Base-by-base conservation (phyloP, 2,329 filamentous ascomycete genomes). In the Pseudocercospora pini-densiflorae region DNA sequence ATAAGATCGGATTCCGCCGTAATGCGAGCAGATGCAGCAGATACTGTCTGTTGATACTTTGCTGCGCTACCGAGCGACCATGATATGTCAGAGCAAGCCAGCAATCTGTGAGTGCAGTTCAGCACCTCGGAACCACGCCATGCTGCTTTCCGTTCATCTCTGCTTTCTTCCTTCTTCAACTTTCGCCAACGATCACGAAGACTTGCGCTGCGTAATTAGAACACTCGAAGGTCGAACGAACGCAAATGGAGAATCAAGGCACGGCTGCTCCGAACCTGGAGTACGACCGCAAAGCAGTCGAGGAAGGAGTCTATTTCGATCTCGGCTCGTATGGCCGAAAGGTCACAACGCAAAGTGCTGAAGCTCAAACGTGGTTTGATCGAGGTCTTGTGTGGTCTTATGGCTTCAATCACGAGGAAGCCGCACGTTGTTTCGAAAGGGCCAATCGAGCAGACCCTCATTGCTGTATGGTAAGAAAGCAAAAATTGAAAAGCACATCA, bases 381-480 rank as follows among this genome's bases (percentile, higher is more conserved):
- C 87, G 90, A 2, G 91, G 90, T 2, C 79, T 93, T n/a, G 81
- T 89, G 23, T 93, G 91, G 91, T 85, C 83, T 51, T 93, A 90
- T 76, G 89, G 82, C 23, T 94, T 94, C 81, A 92, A 93, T 74
- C 90, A 93, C 73, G 89, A 90, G 70, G 91, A 93, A 76, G 86
- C 89, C 0, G 84, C 83, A 4, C 79, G 79, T 47, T 92, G 90
- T 78, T 92, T 92, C 72, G 80, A 88, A 71, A 79, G 81, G 8
- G 88, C 88, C n/a, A 83, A 87, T 33, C 75, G 77, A 0, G 74
- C 81, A 55, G 90, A 92, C 67, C 68, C 79, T 0, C 68, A 76
- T 1, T 90, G 87, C 64, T 83, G 85, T 31, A 87, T 92, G 81
- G 40, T 43, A 43, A 43, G 40, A 43, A 14, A 12, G 40, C 40